Conservation (phyloP, 1,139 yeast species). For the Kazachstania sp. region DNA sequence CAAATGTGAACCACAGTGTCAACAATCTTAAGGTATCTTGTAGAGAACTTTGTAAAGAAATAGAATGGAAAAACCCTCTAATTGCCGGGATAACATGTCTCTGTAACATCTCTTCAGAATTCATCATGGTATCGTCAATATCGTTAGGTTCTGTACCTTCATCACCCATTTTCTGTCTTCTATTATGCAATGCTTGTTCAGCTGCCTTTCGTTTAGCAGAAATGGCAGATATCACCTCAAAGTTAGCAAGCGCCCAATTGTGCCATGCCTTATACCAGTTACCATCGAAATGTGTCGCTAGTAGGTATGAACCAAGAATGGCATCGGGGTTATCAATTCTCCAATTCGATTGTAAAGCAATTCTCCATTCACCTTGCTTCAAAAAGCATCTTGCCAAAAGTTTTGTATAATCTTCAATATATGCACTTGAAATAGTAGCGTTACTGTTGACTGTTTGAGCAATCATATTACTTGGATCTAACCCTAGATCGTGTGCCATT, state of each 20-base stretch:
- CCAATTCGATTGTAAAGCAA: constrained; percentile 72
- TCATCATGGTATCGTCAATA: neutral
- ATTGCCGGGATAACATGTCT: constrained; percentile 92
- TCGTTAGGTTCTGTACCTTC: neutral
- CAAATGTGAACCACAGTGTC: constrained; percentile 92
- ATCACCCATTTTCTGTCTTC: neutral
- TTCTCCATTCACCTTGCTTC: constrained; percentile 99
- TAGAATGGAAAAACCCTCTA: constrained; percentile 90
- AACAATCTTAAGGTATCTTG: constrained; percentile 87
- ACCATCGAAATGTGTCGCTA: constrained; percentile 91
- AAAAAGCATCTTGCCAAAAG: constrained; percentile 88
- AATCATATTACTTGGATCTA: constrained; percentile 72
- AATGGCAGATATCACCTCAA: constrained; percentile 76
- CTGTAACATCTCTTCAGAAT: constrained; percentile 57
- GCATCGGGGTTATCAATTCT: constrained; percentile 58
- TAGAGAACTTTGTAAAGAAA: constrained; percentile 79
- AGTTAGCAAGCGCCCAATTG: constrained; percentile 97
- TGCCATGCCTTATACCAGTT: constrained; percentile 99
- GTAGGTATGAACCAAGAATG: constrained; percentile 80
- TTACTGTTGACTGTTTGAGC: constrained; percentile 44
- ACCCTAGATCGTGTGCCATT: constrained; percentile 82
- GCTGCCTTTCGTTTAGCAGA: constrained; percentile 34
- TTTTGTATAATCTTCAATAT: constrained; percentile 79
- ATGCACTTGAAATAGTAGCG: constrained; percentile 66
- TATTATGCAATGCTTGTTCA: constrained; percentile 19